Percentiles rank a stretch among this genome's conserved stretches.
These are phyloP conservation scores for Cladosporium colombiae DNA, from an alignment of 2,329 filamentous ascomycete genomes.

Conservation along the genomic window DNA sequence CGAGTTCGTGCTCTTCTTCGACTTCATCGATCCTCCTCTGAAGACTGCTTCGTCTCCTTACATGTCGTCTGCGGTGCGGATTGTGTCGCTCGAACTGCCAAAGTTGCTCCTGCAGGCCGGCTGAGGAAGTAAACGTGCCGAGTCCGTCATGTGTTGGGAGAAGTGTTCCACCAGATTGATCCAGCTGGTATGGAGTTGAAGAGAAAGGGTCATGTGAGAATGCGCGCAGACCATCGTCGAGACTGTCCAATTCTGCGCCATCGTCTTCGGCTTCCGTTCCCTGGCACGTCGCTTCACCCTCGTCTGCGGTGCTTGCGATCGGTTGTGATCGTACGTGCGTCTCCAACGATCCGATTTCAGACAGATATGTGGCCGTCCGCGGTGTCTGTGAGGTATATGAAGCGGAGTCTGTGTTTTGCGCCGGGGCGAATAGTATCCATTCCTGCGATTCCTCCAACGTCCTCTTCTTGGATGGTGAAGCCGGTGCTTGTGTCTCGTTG, in stretches of 20 bases:
- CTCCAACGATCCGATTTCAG: conserved; percentile 77
- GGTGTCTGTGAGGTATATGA: conserved; percentile 68
- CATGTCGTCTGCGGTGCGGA: conserved; percentile 63
- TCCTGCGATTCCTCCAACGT: conserved; percentile 75
- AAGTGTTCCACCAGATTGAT: conserved; percentile 65
- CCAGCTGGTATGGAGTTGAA: conserved; percentile 49
- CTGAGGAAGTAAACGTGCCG: conserved; percentile 69
- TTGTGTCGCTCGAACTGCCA: conserved; percentile 90
- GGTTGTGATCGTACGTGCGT: conserved; percentile 62
- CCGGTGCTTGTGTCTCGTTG: conserved; percentile 20
- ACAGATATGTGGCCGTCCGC: conserved; percentile 70
- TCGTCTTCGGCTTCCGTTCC: conserved; percentile 51
- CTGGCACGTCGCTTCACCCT: conserved; percentile 33
- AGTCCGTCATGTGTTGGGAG: conserved; percentile 92
- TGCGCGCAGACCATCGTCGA: conserved; percentile 87
- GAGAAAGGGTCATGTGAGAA: conserved; percentile 68
- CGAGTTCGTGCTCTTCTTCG: conserved; percentile 51
- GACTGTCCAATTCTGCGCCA: conserved; percentile 82
- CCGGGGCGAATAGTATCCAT: conserved; percentile 87
- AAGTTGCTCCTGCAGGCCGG: conserved; percentile 73
- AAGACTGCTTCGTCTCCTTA: conserved; percentile 57
- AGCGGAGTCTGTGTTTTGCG: conserved; percentile 54
- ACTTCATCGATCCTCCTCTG: conserved; percentile 59
- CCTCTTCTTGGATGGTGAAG: conserved; percentile 45
- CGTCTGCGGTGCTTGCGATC: conserved; percentile 46